Conservation (phyloP, 768 basidiomycete species). For the Tremella yokohamensis region DNA sequence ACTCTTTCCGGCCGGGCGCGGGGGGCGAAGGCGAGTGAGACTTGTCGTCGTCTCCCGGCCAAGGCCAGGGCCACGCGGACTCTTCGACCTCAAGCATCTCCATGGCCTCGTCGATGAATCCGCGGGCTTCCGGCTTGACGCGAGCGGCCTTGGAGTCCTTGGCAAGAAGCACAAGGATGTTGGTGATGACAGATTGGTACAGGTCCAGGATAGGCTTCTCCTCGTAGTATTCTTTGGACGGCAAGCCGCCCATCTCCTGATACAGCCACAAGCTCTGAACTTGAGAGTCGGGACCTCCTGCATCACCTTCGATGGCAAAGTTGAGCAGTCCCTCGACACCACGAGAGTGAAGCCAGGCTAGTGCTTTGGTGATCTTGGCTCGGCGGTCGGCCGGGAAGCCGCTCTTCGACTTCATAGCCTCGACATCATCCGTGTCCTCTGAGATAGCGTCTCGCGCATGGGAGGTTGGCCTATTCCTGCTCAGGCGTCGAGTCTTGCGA, state of each 20-base stretch:
- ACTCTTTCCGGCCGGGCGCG: conserved; percentile 43
- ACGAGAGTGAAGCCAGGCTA: conserved; percentile 81
- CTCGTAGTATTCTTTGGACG: conserved; percentile 91
- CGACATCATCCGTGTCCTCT: background rate
- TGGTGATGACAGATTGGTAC: conserved; percentile 67
- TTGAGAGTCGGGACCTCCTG: conserved; percentile 73
- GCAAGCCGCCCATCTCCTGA: conserved; percentile 75
- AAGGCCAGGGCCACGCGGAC: conserved; percentile 65
- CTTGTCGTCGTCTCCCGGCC: conserved; percentile 38
- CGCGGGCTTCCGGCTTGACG: conserved; percentile 16
- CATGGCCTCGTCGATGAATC: conserved; percentile 18
- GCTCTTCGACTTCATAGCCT: too few species aligned
- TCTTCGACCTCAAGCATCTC: conserved; percentile 54
- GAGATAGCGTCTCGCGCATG: background rate
- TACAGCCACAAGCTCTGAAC: conserved; percentile 79
- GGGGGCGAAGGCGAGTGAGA: conserved; percentile 16
- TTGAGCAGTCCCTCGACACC: conserved; percentile 73
- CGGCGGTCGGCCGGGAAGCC: conserved; percentile 28
- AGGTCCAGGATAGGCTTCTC: conserved; percentile 67
- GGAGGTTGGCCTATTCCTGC: conserved; percentile 15
- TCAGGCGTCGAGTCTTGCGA: conserved; percentile 1
- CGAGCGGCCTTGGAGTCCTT: conserved; percentile 18
- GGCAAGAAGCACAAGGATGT: conserved; percentile 62
- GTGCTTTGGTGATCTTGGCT: conserved; percentile 68
- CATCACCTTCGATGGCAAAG: conserved; percentile 85